A percentile compares a stretch with the other conserved stretches of the same genome.
These are phyloP conservation scores for Metschnikowia kofuensis DNA, from an alignment of 805 yeast species.

Conservation along the genomic window DNA sequence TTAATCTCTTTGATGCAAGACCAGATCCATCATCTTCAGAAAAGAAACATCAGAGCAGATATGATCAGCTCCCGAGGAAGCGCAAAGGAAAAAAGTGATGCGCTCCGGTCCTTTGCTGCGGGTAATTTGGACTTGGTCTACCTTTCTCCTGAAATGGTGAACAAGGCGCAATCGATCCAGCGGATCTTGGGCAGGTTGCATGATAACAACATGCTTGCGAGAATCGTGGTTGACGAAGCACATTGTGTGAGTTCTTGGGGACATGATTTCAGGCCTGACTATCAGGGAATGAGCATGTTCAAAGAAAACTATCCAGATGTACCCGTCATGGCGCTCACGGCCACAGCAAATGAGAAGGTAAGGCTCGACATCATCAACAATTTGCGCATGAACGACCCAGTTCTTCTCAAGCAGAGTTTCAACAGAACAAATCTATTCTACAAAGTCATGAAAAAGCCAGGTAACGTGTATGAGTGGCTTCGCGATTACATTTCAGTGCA, in stretches of 20 bases:
- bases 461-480: conserved; percentile 56
- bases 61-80: conserved; percentile 81
- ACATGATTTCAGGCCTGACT: conserved; percentile 96
- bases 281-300: conserved; percentile 73
- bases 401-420: conserved; percentile 82
- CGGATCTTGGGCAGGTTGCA: conserved; percentile 58
- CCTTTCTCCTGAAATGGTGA: conserved; percentile 92
- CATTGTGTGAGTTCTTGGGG: conserved; percentile 99
- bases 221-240: conserved; percentile 94
- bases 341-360: conserved; percentile 93
- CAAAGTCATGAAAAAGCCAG: conserved; percentile 66
- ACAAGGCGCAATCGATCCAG: conserved; percentile 66
- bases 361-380: conserved; percentile 81
- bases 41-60: conserved; percentile 71
- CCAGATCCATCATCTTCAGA: conserved; percentile 79
- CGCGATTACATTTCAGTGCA: conserved; percentile 49
- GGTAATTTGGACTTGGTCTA: conserved; percentile 77
- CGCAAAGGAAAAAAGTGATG: conserved; percentile 58
- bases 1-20: conserved; percentile 96
- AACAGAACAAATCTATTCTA: conserved; percentile 84
- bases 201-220: conserved; percentile 57
- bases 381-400: conserved; percentile 57
- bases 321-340: conserved; percentile 95
- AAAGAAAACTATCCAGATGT: conserved; percentile 70
- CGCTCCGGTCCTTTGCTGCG: conserved; percentile 57